Base-by-base conservation (phyloP, 768 basidiomycete genomes). In the Termitomyces sp. region DNA sequence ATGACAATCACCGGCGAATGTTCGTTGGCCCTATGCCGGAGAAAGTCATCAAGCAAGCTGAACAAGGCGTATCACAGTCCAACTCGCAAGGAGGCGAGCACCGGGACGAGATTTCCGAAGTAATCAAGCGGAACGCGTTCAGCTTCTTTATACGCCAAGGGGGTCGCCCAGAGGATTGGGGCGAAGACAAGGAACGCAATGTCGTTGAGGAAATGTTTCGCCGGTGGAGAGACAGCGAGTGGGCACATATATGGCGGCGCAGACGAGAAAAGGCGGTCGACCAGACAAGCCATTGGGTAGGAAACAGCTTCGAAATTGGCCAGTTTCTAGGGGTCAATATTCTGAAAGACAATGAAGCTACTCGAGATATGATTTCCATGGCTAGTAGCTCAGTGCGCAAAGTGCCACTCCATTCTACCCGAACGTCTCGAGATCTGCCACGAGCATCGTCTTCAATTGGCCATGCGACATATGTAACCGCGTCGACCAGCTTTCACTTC, bases 21-120 rank as follows among this genome's bases (percentile, higher is more conserved):
- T 92, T 92, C 73, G 78, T 94, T 48, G 92, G 92, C 0, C 89
- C 91, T 4, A 80, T 92, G 78, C 91, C 90, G 13, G 85, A 88
- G 68, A 83, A 79, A 59, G 77, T 85, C 59, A 73, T 84, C 58
- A 69, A 63, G 55, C 67, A 54, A 55, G 73, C 74, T 65, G 74
- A 66, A 67, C 57, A 69, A 59, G 68, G 62, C 60, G 28, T 63
- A 60, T 63, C 66, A 66, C 62, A 55, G 65, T 71, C 55, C 60
- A 66, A 36, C 60, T 75, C 63, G 64, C 46, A 50, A 16, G 66
- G 42, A 24, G 70, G 69, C 28, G 71, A 70, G 49, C 63, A 62
- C 18, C 70, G 70, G n/a, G 72, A 74, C 63, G 75, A 73, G 53
- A 70, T 84, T 57, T 70, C 75, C 2, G 78, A 80, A 64, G 69